Conservation (phyloP, 805 yeast species). For the Pichia paraexigua region DNA sequence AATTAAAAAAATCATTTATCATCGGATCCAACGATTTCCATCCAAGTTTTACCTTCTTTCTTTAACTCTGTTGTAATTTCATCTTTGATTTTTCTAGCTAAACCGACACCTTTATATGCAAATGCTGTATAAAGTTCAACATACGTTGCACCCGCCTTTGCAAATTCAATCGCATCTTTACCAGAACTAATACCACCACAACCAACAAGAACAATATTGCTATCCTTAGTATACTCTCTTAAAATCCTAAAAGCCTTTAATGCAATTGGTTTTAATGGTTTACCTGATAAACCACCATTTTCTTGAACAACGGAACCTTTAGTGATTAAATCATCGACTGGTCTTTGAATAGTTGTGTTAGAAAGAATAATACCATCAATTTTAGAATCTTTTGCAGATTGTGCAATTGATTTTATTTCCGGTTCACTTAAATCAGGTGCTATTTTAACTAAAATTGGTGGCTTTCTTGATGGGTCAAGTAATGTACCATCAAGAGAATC, state of each 20-base stretch:
- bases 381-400: constrained; percentile 63
- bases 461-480: constrained; percentile 36
- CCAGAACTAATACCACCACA: constrained; percentile 93
- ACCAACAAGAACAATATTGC: constrained; percentile 71
- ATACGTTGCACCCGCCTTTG: constrained; percentile 88
- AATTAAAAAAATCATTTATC: constrained; percentile 24
- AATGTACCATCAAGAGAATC: constrained; percentile 37
- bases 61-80: constrained; percentile 53
- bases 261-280: constrained; percentile 76
- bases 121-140: constrained; percentile 83
- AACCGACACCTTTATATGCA: constrained; percentile 89
- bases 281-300: constrained; percentile 89
- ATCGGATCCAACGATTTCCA: constrained; percentile 64
- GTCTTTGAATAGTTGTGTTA: constrained; percentile 87
- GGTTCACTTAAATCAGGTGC: constrained; percentile 87
- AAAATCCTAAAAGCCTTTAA: constrained; percentile 62
- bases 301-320: constrained; percentile 40
- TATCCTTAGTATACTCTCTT: constrained; percentile 68
- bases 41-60: constrained; percentile 79
- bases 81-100: constrained; percentile 52
- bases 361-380: constrained; percentile 91
- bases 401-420: constrained; percentile 77
- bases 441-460: constrained; percentile 82
- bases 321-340: constrained; percentile 46
- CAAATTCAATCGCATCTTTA: constrained; percentile 83